Evolutionary conservation across 352 stramenopile species (phyloP).

Genomic region (Phytophthora lateralis): DNA sequence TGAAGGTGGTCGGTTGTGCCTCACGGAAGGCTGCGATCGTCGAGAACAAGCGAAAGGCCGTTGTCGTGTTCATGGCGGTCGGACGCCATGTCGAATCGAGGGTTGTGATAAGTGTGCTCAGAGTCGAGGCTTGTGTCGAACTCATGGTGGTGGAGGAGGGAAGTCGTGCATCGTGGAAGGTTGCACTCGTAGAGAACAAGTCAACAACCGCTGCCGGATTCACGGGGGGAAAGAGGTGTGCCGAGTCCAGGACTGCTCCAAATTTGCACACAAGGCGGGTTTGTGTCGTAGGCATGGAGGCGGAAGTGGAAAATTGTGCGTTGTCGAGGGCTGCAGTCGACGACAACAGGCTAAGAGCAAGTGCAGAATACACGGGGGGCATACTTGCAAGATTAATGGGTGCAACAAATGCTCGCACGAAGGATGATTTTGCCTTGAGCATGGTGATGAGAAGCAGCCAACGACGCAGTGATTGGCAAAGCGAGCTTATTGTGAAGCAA

Average conservation of each 20-base stretch:
- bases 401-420: slow-evolving; percentile 69
- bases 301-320: slow-evolving; percentile 51
- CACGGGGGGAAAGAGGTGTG: slow-evolving; percentile 65
- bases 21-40: slow-evolving; percentile 18
- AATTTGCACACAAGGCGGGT: slow-evolving; percentile 16
- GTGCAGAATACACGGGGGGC: slow-evolving; percentile 62
- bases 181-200: slow-evolving; percentile 20
- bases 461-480: too few relatives aligned
- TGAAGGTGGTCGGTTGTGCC: slow-evolving; percentile 15
- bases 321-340: slow-evolving; percentile 54
- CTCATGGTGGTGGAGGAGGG: slow-evolving; percentile 52
- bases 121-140: slow-evolving; percentile 53
- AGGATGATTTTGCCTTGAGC: slow-evolving; percentile 60
- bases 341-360: slow-evolving; percentile 62
- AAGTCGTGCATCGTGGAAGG: slow-evolving; percentile 31
- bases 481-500: too few relatives aligned
- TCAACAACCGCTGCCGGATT: slow-evolving; percentile 57
- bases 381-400: slow-evolving; percentile 60
- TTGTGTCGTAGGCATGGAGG: slow-evolving; percentile 62
- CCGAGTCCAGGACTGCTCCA: slow-evolving; percentile 36
- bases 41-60: slow-evolving; percentile 18
- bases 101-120: slow-evolving; percentile 57
- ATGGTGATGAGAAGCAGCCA: slow-evolving; percentile 21
- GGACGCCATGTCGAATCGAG: slow-evolving; percentile 36
- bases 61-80: slow-evolving; percentile 22